phyloP scores from a whole-genome alignment of 345 rosid genomes.

The Tarenaya hassleriana region DNA sequence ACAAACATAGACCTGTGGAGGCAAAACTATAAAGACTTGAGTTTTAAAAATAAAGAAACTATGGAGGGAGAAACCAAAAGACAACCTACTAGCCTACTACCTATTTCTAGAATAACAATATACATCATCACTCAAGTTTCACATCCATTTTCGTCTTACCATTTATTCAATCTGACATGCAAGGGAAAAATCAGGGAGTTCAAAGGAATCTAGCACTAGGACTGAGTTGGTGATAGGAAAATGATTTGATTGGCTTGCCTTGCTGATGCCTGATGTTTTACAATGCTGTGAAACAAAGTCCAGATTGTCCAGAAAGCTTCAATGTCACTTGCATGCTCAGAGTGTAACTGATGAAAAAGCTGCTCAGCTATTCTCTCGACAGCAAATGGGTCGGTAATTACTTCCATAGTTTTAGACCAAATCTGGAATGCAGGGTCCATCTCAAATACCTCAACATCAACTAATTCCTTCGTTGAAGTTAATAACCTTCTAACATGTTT shows the following conservation, averaged over 20 bases:
- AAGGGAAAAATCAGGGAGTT: background rate
- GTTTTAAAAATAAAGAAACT: slow-evolving; percentile 13
- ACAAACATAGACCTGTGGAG: slow-evolving; percentile 65
- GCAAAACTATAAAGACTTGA: slow-evolving; percentile 14
- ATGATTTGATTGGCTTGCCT: slow-evolving; percentile 40
- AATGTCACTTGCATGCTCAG: slow-evolving; percentile 46
- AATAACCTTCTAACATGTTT: slow-evolving; percentile 46
- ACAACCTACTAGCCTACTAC: background rate
- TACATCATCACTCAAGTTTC: background rate
- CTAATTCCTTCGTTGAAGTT: slow-evolving; percentile 35
- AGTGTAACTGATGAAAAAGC: slow-evolving; percentile 66
- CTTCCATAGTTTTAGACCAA: slow-evolving; percentile 66
- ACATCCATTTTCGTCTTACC: slow-evolving; percentile 1
- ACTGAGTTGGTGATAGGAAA: slow-evolving; percentile 12
- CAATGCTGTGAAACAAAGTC: slow-evolving; percentile 49
- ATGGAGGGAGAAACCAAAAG: slow-evolving; percentile 8
- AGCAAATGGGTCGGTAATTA: slow-evolving; percentile 65
- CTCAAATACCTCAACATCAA: slow-evolving; percentile 35
- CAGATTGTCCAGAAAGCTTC: slow-evolving; percentile 89
- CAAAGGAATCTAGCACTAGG: slow-evolving; percentile 5
- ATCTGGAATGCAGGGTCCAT: slow-evolving; percentile 40
- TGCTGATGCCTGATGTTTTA: slow-evolving; percentile 45
- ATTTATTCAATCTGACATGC: background rate
- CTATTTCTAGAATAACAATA: slow-evolving; percentile 1
- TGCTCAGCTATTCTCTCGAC: slow-evolving; percentile 76